These are phyloP conservation scores for Penicillium sp. DNA, from an alignment of 2,329 filamentous ascomycete species.

Conservation along the genomic window DNA sequence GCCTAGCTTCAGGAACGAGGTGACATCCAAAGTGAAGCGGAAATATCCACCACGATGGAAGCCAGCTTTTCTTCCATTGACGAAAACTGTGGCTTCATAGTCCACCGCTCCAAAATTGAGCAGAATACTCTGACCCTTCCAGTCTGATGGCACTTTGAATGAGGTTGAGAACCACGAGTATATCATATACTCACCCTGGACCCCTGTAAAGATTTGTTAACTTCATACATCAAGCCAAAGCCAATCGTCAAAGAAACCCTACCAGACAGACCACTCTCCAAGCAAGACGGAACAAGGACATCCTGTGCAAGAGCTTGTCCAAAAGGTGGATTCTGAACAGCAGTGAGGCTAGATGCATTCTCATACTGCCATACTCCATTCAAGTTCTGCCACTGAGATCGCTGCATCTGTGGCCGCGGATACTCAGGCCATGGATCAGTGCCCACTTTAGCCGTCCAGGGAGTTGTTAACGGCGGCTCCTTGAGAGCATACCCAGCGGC, in stretches of 20 bases:
- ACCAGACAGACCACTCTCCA: constrained; percentile 56
- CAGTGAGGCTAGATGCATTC: constrained; percentile 40
- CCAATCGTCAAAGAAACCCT: background rate
- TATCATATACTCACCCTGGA: constrained; percentile 39
- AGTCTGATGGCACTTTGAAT: constrained; percentile 48
- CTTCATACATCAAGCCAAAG: background rate
- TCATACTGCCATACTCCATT: constrained; percentile 52
- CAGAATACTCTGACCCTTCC: constrained; percentile 44
- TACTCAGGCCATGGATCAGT: constrained; percentile 53
- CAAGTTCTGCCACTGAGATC: constrained; percentile 50
- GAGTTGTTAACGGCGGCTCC: constrained; percentile 43
- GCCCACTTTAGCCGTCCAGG: constrained; percentile 50
- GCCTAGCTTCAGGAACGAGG: constrained; percentile 42
- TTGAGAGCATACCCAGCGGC: constrained; percentile 38
- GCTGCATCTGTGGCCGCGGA: constrained; percentile 48
- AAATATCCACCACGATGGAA: constrained; percentile 63
- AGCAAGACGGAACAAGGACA: constrained; percentile 54
- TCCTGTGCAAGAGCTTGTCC: constrained; percentile 43
- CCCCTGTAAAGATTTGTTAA: constrained; percentile 21
- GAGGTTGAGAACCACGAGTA: constrained; percentile 52
- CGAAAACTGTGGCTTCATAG: constrained; percentile 55
- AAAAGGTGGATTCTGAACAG: constrained; percentile 46
- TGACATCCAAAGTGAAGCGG: constrained; percentile 61
- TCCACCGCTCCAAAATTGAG: constrained; percentile 55
- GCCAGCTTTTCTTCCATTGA: constrained; percentile 56